Percentiles rank a stretch among this genome's conserved stretches.
phyloP scores from a whole-genome alignment of 2,329 filamentous ascomycete genomes.

The Aspergillus sp. region DNA sequence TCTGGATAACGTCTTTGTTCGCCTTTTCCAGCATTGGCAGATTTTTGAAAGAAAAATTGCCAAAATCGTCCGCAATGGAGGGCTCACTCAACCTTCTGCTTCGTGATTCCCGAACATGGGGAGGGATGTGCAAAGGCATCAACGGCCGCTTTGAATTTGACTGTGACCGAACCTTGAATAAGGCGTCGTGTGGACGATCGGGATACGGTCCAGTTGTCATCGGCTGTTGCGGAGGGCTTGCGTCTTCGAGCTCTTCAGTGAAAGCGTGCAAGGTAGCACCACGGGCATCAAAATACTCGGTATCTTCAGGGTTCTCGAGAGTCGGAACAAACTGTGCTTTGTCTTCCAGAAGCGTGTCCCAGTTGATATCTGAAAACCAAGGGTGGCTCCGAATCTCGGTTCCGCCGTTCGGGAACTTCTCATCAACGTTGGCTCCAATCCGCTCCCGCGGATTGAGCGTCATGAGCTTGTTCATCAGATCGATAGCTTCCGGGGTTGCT shows the following conservation, averaged over 20 bases:
- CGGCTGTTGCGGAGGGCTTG: constrained; percentile 69
- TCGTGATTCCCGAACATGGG: constrained; percentile 89
- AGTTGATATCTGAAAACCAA: constrained; percentile 86
- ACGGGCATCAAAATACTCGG: constrained; percentile 92
- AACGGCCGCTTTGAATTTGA: constrained; percentile 85
- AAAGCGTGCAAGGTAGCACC: constrained; percentile 92
- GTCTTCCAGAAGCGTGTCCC: constrained; percentile 88
- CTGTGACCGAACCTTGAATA: constrained; percentile 85
- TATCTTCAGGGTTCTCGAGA: constrained; percentile 91
- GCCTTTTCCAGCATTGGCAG: constrained; percentile 93
- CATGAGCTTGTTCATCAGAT: constrained; percentile 89
- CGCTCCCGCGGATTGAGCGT: constrained; percentile 79
- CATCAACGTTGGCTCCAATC: constrained; percentile 80
- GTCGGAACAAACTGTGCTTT: constrained; percentile 94
- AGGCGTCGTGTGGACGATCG: constrained; percentile 89
- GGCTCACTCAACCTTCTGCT: constrained; percentile 88
- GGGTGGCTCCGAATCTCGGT: constrained; percentile 85
- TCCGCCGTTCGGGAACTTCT: constrained; percentile 79
- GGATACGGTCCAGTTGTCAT: constrained; percentile 73
- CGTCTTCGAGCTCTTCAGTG: constrained; percentile 90
- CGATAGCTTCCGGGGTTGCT: constrained; percentile 83
- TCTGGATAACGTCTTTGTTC: constrained; percentile 98
- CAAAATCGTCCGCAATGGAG: constrained; percentile 86
- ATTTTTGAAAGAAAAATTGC: constrained; percentile 96
- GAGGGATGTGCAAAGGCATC: constrained; percentile 94